These are phyloP conservation scores for Teunomyces lycoperdinae DNA, from an alignment of 805 yeast species.

Conservation along the genomic window DNA sequence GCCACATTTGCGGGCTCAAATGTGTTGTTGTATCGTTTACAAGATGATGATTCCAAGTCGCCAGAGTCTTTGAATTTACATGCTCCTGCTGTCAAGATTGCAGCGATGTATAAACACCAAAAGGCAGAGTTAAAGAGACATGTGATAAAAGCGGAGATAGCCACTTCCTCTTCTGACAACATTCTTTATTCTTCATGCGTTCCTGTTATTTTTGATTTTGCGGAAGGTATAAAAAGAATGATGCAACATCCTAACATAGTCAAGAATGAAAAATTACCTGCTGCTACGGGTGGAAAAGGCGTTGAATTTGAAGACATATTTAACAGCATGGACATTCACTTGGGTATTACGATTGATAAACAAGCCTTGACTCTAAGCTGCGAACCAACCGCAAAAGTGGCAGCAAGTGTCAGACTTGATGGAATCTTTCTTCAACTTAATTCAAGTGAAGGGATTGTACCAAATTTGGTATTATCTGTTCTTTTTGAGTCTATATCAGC, in stretches of 20 bases:
- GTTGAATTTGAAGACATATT: constrained; percentile 42
- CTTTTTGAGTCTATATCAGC: constrained; percentile 59
- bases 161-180: constrained; percentile 71
- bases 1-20: constrained; percentile 70
- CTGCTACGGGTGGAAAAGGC: neutral
- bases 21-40: constrained; percentile 46
- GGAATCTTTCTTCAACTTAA: constrained; percentile 60
- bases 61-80: constrained; percentile 59
- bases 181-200: constrained; percentile 70
- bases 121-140: constrained; percentile 40
- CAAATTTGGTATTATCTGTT: constrained; percentile 41
- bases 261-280: neutral
- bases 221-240: constrained; percentile 46
- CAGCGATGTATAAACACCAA: constrained; percentile 49
- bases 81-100: constrained; percentile 71
- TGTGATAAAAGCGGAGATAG: constrained; percentile 48
- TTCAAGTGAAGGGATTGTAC: constrained; percentile 43
- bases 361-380: constrained; percentile 82
- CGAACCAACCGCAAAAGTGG: constrained; percentile 91
- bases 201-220: constrained; percentile 67
- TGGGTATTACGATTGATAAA: constrained; percentile 63
- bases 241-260: constrained; percentile 28
- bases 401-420: constrained; percentile 74
- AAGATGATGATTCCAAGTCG: constrained; percentile 30
- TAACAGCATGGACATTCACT: constrained; percentile 55